phyloP scores from a whole-genome alignment of 352 stramenopile species.

The Globisporangium irregulare region DNA sequence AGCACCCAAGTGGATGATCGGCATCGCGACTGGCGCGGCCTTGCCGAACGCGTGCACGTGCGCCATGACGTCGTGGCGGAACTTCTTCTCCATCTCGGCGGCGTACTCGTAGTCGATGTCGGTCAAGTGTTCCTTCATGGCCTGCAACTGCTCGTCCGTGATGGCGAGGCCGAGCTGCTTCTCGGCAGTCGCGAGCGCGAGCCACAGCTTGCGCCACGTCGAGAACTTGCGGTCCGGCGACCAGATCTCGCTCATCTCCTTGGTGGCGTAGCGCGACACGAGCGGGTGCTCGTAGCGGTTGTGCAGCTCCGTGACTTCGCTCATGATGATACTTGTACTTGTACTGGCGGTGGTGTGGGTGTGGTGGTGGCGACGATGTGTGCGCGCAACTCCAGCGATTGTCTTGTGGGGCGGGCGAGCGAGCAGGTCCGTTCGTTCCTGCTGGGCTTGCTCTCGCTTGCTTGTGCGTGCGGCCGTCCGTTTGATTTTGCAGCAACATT shows the following conservation, averaged over 20 bases:
- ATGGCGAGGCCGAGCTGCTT: constrained; percentile 98
- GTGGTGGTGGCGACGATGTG: neutral
- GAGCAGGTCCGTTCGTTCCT: constrained; percentile 8
- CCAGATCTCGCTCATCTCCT: constrained; percentile 99
- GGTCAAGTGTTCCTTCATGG: constrained; percentile 94
- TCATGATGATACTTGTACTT: constrained; percentile 23
- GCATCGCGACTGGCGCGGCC: constrained; percentile 94
- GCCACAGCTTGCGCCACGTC: constrained; percentile 98
- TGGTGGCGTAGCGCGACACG: constrained; percentile 95
- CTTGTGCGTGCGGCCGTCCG: neutral
- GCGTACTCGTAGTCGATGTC: constrained; percentile 99
- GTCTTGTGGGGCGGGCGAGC: constrained; percentile 4
- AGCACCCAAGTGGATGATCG: constrained; percentile 98
- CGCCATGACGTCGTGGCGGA: constrained; percentile 99
- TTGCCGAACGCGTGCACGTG: constrained; percentile 99
- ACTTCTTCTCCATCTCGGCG: constrained; percentile 97
- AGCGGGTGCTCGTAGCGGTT: constrained; percentile 89
- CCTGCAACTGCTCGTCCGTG: constrained; percentile 95
- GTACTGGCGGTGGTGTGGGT: too few species aligned
- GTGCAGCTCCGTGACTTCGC: constrained; percentile 39
- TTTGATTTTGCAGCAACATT: neutral
- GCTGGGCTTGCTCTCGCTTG: neutral
- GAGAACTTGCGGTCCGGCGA: constrained; percentile 99
- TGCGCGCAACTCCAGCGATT: constrained; percentile 6
- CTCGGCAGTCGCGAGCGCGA: constrained; percentile 95